Percentiles rank a stretch among this genome's conserved stretches.
phyloP scores from a whole-genome alignment of 345 rosid species.

The Chamaenerion angustifolium region DNA sequence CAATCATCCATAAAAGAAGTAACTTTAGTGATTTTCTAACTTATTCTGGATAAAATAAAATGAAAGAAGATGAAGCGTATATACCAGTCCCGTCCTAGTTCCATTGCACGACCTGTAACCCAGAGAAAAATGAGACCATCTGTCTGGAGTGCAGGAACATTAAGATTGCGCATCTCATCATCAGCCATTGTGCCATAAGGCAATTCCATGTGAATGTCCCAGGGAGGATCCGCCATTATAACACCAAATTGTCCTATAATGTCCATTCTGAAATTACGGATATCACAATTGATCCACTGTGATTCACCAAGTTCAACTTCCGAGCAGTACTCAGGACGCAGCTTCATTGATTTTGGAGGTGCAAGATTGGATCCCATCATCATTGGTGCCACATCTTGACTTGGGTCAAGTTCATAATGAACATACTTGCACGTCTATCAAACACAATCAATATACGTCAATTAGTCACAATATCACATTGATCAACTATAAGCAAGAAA shows the following conservation, averaged over 20 bases:
- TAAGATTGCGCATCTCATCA: constrained; percentile 96
- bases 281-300: constrained; percentile 95
- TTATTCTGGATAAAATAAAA: neutral
- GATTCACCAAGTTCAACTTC: constrained; percentile 97
- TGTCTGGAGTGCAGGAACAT: constrained; percentile 96
- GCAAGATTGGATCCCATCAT: constrained; percentile 26
- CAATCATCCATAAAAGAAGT: neutral
- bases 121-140: constrained; percentile 95
- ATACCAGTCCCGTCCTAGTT: constrained; percentile 99
- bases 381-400: constrained; percentile 52
- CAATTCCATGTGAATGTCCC: constrained; percentile 99
- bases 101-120: constrained; percentile 99
- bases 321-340: constrained; percentile 92
- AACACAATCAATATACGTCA: constrained; percentile 6
- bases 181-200: constrained; percentile 99
- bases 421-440: constrained; percentile 92
- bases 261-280: constrained; percentile 84
- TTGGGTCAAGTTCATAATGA: constrained; percentile 91
- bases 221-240: constrained; percentile 99
- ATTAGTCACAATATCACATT: neutral
- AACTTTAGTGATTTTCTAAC: neutral
- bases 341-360: constrained; percentile 71
- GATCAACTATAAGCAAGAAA: neutral
- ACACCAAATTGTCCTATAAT: constrained; percentile 94
- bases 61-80: neutral